Percentiles rank a stretch among this genome's conserved stretches.
Evolutionary conservation across 768 basidiomycete species (phyloP).

Genomic region (Myochromella boudieri): DNA sequence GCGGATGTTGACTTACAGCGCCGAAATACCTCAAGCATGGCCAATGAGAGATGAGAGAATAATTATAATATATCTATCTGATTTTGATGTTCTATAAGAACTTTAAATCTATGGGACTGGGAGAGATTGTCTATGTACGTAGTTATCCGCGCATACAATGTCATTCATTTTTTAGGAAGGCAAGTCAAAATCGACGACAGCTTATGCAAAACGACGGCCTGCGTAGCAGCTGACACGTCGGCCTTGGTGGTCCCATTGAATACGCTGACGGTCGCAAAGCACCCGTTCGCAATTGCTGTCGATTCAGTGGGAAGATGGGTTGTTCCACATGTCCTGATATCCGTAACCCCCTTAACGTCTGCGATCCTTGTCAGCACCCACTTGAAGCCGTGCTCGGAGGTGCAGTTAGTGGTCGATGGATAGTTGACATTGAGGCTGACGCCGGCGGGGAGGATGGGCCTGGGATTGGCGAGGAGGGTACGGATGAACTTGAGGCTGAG

Average conservation of each 20-base stretch:
- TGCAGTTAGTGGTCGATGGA: constrained; percentile 37
- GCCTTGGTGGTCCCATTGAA: constrained; percentile 40
- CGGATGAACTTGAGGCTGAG: constrained; percentile 41
- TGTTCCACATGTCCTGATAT: constrained; percentile 46
- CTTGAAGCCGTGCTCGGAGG: constrained; percentile 34
- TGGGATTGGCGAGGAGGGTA: constrained; percentile 25
- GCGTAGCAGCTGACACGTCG: constrained; percentile 37
- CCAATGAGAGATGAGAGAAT: too few relatives aligned
- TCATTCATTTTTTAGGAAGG: too few relatives aligned
- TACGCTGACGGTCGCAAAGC: constrained; percentile 47
- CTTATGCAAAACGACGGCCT: too few relatives aligned
- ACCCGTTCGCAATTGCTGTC: constrained; percentile 38
- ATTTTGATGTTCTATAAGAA: too few relatives aligned
- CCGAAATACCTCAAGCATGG: too few relatives aligned
- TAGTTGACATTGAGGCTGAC: constrained; percentile 53
- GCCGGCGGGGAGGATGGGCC: constrained; percentile 39
- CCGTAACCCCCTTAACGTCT: constrained; percentile 27
- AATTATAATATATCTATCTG: too few relatives aligned
- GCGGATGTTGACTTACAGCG: too few relatives aligned
- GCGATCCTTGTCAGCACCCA: constrained; percentile 45
- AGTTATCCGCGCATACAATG: too few relatives aligned
- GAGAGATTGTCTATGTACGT: too few relatives aligned
- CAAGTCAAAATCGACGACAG: constrained; percentile 33
- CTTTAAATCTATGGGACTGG: too few relatives aligned
- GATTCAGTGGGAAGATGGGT: constrained; percentile 43